phyloP scores from a whole-genome alignment of 2,329 filamentous ascomycete species.

The Aspergillus tubingensis region DNA sequence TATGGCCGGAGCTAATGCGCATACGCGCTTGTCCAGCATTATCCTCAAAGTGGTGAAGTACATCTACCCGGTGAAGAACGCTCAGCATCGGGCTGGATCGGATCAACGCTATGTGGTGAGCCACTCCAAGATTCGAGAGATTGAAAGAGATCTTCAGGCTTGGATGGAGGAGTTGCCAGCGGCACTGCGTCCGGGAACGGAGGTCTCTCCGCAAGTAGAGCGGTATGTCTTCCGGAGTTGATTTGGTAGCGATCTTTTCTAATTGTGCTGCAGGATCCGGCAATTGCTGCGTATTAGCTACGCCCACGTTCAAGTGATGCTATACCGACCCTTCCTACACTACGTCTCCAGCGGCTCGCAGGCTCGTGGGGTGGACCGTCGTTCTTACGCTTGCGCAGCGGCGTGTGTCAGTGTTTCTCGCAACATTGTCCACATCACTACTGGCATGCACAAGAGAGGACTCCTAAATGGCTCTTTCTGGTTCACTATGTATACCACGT shows the following conservation, averaged over 20 bases:
- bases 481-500: slow-evolving; percentile 70
- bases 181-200: slow-evolving; percentile 75
- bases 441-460: slow-evolving; percentile 63
- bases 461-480: slow-evolving; percentile 65
- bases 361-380: slow-evolving; percentile 57
- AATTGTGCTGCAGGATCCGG: slow-evolving; percentile 48
- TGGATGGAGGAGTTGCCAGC: slow-evolving; percentile 71
- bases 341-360: slow-evolving; percentile 59
- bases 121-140: slow-evolving; percentile 64
- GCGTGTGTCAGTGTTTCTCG: slow-evolving; percentile 67
- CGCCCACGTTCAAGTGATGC: slow-evolving; percentile 64
- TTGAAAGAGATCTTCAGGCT: slow-evolving; percentile 63
- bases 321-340: slow-evolving; percentile 67
- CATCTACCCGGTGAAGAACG: slow-evolving; percentile 63
- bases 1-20: slow-evolving; percentile 63
- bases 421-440: slow-evolving; percentile 67
- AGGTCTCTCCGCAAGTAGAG: slow-evolving; percentile 72
- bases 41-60: slow-evolving; percentile 64
- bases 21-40: slow-evolving; percentile 59
- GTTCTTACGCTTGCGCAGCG: slow-evolving; percentile 66
- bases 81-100: slow-evolving; percentile 44
- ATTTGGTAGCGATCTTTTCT: slow-evolving; percentile 1
- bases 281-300: slow-evolving; percentile 65
- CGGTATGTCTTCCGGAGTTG: slow-evolving; percentile 58
- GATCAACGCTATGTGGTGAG: slow-evolving; percentile 63